Conservation (phyloP, 176 grass and related monocot genomes). For the Eremochloa ophiuroides region DNA sequence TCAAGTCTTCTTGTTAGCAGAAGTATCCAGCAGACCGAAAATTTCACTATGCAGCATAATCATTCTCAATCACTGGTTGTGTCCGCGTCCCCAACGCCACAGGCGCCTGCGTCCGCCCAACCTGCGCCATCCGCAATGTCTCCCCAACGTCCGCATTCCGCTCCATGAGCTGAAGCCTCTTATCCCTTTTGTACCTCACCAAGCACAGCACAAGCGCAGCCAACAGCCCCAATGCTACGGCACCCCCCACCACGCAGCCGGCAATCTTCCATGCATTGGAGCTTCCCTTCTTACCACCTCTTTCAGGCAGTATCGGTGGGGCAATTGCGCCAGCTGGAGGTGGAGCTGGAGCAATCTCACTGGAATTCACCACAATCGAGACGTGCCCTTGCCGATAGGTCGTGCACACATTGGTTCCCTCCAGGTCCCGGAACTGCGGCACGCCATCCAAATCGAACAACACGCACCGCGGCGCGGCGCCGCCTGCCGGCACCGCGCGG, state of each 20-base stretch:
- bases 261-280: slow-evolving; percentile 71
- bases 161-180: slow-evolving; percentile 61
- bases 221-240: slow-evolving; percentile 38
- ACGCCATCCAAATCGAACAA: slow-evolving; percentile 52
- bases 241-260: slow-evolving; percentile 28
- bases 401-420: slow-evolving; percentile 45
- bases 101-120: slow-evolving; percentile 65
- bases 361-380: slow-evolving; percentile 71
- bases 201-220: slow-evolving; percentile 46
- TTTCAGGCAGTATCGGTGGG: neutral
- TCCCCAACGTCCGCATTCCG: slow-evolving; percentile 54
- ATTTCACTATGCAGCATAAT: slow-evolving; percentile 47
- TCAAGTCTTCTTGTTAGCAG: neutral
- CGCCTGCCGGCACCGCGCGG: neutral
- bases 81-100: slow-evolving; percentile 58
- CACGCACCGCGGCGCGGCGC: slow-evolving; percentile 44
- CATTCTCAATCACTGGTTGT: slow-evolving; percentile 71
- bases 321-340: neutral
- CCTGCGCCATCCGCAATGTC: slow-evolving; percentile 55
- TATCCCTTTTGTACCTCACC: slow-evolving; percentile 36
- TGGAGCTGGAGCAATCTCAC: slow-evolving; percentile 11
- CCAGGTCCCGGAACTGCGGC: slow-evolving; percentile 55
- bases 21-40: neutral
- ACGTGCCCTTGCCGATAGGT: slow-evolving; percentile 66
- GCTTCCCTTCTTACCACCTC: slow-evolving; percentile 22